Evolutionary conservation across 2,329 filamentous ascomycete genomes (phyloP).

Genomic region (Tolypocladium inflatum): DNA sequence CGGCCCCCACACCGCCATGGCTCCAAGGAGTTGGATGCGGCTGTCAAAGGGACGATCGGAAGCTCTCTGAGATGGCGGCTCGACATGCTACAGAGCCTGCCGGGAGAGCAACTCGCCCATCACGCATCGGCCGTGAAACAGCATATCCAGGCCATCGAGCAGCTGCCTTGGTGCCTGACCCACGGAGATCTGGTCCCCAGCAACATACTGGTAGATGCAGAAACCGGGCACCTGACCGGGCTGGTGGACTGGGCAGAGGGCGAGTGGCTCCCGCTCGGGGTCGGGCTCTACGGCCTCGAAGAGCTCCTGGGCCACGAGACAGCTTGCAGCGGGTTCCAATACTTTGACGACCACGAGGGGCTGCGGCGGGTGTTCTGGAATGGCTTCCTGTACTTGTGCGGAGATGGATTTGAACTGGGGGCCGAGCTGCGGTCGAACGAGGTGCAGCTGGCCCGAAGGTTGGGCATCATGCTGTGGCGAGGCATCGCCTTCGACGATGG

Average conservation of each 20-base stretch:
- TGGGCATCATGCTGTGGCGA: slow-evolving; percentile 54
- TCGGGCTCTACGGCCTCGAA: slow-evolving; percentile 51
- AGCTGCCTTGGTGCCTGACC: slow-evolving; percentile 44
- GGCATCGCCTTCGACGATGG: slow-evolving; percentile 56
- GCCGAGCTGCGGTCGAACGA: slow-evolving; percentile 1
- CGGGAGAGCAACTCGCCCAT: slow-evolving; percentile 11
- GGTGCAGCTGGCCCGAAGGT: slow-evolving; percentile 20
- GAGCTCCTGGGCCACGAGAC: slow-evolving; percentile 43
- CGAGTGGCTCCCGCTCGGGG: slow-evolving; percentile 50
- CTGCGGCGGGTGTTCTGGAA: slow-evolving; percentile 43
- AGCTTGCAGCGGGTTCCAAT: slow-evolving; percentile 25
- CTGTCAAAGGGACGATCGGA: slow-evolving; percentile 25
- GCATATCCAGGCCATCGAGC: slow-evolving; percentile 23
- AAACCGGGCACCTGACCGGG: slow-evolving; percentile 36
- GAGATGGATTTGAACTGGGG: not conserved
- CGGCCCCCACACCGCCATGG: not conserved
- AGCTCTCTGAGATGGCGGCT: slow-evolving; percentile 29
- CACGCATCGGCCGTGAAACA: slow-evolving; percentile 17
- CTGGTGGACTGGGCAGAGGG: slow-evolving; percentile 58
- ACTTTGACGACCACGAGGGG: slow-evolving; percentile 30
- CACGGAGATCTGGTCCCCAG: slow-evolving; percentile 51
- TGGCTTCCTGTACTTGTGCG: slow-evolving; percentile 15
- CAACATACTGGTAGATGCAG: slow-evolving; percentile 44
- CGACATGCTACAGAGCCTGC: slow-evolving; percentile 25
- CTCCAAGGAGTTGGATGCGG: not conserved